Evolutionary conservation across 768 basidiomycete species (phyloP), one percentile per base, ranked within the genome.

Genomic region (Dentipellis fragilis): DNA sequence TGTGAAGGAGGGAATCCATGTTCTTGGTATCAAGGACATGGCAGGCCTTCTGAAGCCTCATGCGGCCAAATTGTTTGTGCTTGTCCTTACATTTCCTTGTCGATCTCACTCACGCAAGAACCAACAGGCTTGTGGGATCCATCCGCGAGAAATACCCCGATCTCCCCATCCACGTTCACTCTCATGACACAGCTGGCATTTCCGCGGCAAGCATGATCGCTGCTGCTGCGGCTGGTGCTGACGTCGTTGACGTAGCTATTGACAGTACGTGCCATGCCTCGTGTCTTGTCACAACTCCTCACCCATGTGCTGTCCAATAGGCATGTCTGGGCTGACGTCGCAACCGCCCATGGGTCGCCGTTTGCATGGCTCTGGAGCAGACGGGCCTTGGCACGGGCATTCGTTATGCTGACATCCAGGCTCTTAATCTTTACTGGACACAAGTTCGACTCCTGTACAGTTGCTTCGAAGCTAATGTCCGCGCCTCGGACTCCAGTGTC

Each of bases 301-400:
- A 35, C 54, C 70, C 34, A 67, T 34, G 35, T 61, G 52, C 51
- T 35, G 46, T 23, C 10, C 29, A 7, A 16, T 65, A 95, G 93
- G 91, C 73, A 95, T 99, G 88, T 98, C 95, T 55, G 96, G 96
- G 57, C 75, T 95, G 61, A 99, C 96, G 51, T 98, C 96, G 17
- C 96, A 99, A 67, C 94, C 96, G 17, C 91, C 96, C 4, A 99
- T 99, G 96, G 96, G 96, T n/a, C 64, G 96, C 96, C 36, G 83
- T 99, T 38, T 88, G 87, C 71, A 82, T 84, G 75, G 95, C 96
- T 23, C 75, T 99, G 49, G 96, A 99, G 73, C 96, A 99, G 73
- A 93, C 91, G 38, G 72, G 78, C 38, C 77, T 97, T 56, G 96
- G 94, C 60, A 93, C 95, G 19, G 96, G 96, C 58, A 99, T 99